A percentile compares a stretch with the other conserved stretches of the same genome.
phyloP scores from a whole-genome alignment of 2,329 filamentous ascomycete species.

The Tetracladium maxilliforme region DNA sequence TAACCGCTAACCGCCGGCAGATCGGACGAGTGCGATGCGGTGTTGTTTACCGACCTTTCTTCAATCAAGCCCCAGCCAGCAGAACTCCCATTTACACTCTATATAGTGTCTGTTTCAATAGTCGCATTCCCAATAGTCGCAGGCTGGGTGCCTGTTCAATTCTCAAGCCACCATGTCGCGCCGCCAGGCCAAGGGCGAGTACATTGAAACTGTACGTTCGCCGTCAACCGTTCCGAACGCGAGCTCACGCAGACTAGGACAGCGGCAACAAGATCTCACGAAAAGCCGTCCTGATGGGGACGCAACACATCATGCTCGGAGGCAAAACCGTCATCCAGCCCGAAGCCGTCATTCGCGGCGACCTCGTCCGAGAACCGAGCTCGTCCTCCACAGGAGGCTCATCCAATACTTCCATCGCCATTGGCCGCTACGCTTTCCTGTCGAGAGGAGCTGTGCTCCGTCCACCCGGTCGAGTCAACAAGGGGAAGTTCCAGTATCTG shows the following conservation, averaged over 20 bases:
- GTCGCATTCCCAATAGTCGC: too few species aligned
- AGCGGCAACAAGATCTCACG: constrained; percentile 97
- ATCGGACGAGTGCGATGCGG: too few species aligned
- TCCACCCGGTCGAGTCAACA: constrained; percentile 70
- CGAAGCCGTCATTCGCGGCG: constrained; percentile 85
- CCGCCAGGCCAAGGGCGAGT: constrained; percentile 73
- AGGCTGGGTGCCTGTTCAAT: too few species aligned
- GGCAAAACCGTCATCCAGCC: constrained; percentile 93
- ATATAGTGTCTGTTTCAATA: too few species aligned
- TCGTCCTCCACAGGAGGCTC: constrained; percentile 15
- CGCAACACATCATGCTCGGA: constrained; percentile 93
- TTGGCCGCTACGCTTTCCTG: constrained; percentile 86
- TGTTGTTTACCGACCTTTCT: too few species aligned
- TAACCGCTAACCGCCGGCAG: too few species aligned
- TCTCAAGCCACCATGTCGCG: constrained; percentile 54
- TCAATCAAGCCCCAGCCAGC: too few species aligned
- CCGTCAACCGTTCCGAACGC: too few species aligned
- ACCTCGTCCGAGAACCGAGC: constrained; percentile 51
- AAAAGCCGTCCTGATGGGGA: constrained; percentile 80
- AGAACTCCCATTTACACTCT: too few species aligned
- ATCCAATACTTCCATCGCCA: constrained; percentile 50
- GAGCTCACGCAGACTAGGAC: constrained; percentile 43
- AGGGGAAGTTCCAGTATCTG: constrained; percentile 35
- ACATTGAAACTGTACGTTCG: constrained; percentile 76
- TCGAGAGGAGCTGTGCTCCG: constrained; percentile 64